Conservation (phyloP, 164 flowering plant species). For the Tetracentron sinense region DNA sequence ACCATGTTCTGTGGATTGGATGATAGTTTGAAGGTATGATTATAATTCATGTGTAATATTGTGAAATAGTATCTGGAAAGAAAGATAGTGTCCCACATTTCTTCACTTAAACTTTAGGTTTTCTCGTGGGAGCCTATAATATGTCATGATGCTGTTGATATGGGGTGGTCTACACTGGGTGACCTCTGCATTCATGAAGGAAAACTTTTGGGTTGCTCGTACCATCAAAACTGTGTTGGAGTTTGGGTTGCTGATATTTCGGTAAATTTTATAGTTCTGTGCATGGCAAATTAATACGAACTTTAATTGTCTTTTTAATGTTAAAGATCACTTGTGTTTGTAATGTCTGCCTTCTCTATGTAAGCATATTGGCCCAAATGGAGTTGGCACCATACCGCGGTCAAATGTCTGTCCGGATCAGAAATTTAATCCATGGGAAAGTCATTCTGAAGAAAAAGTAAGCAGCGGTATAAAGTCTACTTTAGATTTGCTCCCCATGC, state of each 20-base stretch:
- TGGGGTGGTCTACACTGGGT: constrained; percentile 84
- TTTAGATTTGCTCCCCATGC: constrained; percentile 24
- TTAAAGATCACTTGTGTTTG: not conserved
- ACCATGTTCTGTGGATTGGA: constrained; percentile 77
- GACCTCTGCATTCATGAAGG: constrained; percentile 76
- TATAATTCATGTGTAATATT: constrained; percentile 6
- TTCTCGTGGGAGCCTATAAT: constrained; percentile 92
- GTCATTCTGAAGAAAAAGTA: constrained; percentile 19
- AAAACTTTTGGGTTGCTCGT: constrained; percentile 75
- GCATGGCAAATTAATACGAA: not conserved
- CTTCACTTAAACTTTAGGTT: constrained; percentile 39
- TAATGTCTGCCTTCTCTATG: constrained; percentile 6
- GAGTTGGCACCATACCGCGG: constrained; percentile 30
- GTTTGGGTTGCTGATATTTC: constrained; percentile 81
- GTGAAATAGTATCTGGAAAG: not conserved
- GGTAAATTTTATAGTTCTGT: constrained; percentile 28
- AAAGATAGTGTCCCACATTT: not conserved
- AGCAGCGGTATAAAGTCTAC: constrained; percentile 27
- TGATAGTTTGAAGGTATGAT: constrained; percentile 67
- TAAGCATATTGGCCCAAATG: constrained; percentile 66
- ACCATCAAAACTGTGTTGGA: constrained; percentile 62
- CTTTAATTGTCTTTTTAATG: not conserved
- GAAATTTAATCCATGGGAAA: constrained; percentile 26
- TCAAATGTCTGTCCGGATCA: constrained; percentile 27
- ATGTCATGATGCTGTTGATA: constrained; percentile 72